A percentile compares a stretch with the other conserved stretches of the same genome.
Evolutionary conservation across 192 early-diverging fungal species (phyloP).

Genomic region (Neocallimastix lanati): DNA sequence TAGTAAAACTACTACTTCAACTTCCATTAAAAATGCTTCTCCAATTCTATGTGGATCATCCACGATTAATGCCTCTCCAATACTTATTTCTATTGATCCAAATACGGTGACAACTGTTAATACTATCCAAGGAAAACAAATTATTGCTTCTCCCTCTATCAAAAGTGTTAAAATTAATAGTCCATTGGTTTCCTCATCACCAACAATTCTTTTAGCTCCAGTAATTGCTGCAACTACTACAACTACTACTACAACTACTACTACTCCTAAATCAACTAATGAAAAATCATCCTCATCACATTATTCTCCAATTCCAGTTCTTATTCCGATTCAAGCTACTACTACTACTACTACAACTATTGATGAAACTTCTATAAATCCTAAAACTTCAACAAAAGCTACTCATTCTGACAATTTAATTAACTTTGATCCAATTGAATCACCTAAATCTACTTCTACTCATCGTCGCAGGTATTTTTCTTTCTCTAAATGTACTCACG

Average conservation of each 20-base stretch:
- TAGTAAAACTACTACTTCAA: too few relatives aligned
- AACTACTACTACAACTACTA: too few relatives aligned
- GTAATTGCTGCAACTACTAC: neutral
- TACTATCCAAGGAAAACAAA: neutral
- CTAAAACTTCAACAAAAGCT: neutral
- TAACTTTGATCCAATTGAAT: too few relatives aligned
- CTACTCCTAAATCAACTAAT: too few relatives aligned
- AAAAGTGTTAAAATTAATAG: neutral
- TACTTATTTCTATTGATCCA: neutral
- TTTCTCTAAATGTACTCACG: neutral
- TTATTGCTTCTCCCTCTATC: neutral
- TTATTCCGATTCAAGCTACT: neutral
- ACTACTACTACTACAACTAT: neutral
- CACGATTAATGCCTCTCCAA: neutral
- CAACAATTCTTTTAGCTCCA: neutral
- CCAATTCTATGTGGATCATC: too few relatives aligned
- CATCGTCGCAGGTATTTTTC: neutral
- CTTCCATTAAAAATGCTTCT: too few relatives aligned
- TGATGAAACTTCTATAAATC: neutral
- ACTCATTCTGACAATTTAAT: neutral
- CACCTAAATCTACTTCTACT: too few relatives aligned
- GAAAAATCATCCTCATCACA: neutral
- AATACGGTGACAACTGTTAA: too few relatives aligned
- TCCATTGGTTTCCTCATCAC: neutral
- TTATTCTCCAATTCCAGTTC: neutral